These are phyloP conservation scores for Solanum dulcamara DNA, from an alignment of 257 asterid species.

Conservation along the genomic window DNA sequence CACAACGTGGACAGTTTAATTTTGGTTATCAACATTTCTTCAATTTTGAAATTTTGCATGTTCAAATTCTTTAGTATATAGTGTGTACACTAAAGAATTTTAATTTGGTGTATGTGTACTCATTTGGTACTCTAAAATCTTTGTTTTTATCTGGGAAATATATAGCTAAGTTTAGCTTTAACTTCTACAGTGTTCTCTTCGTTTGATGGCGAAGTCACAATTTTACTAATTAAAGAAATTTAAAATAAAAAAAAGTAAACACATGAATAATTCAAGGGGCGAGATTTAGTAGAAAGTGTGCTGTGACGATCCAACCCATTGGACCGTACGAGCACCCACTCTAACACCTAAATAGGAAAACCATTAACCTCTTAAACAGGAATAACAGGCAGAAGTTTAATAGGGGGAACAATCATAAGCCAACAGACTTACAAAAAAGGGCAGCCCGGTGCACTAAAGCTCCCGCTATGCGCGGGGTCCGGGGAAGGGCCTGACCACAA, in stretches of 20 bases:
- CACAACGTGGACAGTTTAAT: conserved; percentile 1
- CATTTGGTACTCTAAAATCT: background rate
- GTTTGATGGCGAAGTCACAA: background rate
- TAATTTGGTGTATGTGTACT: background rate
- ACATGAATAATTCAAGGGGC: too few species aligned
- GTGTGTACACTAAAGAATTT: background rate
- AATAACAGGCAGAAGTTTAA: too few species aligned
- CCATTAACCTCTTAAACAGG: too few species aligned
- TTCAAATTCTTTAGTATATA: background rate
- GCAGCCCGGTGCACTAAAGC: too few species aligned
- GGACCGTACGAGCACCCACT: too few species aligned
- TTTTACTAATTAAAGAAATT: background rate
- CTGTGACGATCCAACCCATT: too few species aligned
- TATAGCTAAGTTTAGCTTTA: background rate
- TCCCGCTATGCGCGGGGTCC: too few species aligned
- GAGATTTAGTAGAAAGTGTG: too few species aligned
- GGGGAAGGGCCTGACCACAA: too few species aligned
- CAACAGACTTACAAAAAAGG: too few species aligned
- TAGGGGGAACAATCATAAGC: too few species aligned
- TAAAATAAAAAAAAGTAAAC: background rate
- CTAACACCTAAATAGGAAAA: too few species aligned
- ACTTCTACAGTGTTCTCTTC: background rate
- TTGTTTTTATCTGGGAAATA: background rate
- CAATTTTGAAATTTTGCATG: background rate
- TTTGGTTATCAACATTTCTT: background rate